Percentiles rank a stretch among this genome's conserved stretches.
Evolutionary conservation across 495 filamentous ascomycete genomes (phyloP).

Genomic region (Tuber borchii): DNA sequence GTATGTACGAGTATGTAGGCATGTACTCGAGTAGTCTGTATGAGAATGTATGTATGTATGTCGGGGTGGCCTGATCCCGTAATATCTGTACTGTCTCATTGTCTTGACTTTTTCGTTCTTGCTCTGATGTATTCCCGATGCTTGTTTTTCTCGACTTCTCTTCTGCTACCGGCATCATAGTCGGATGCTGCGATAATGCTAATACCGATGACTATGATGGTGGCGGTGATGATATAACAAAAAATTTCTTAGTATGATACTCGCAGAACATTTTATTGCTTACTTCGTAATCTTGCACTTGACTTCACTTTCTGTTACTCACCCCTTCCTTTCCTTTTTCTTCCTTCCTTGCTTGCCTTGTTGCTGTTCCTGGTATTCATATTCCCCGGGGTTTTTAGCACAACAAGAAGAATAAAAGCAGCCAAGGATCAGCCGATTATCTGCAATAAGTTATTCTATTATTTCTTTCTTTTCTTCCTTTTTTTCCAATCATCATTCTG

Average conservation of each 20-base stretch:
- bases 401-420: background rate
- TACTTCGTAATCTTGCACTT: background rate
- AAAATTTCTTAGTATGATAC: background rate
- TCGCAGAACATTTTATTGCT: background rate
- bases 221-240: background rate
- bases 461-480: background rate
- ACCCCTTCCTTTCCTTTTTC: slow-evolving; percentile 2
- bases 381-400: background rate
- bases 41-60: background rate
- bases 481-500: background rate
- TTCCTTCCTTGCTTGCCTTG: slow-evolving; percentile 1
- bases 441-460: background rate
- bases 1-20: background rate
- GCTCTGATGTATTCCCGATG: background rate
- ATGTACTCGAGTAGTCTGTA: background rate
- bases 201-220: background rate
- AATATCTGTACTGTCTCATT: background rate
- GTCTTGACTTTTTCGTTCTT: background rate
- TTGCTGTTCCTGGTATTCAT: background rate
- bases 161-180: background rate
- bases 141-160: background rate
- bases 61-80: background rate
- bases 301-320: slow-evolving; percentile 1
- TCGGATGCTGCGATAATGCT: background rate
- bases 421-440: background rate